Base-by-base conservation (phyloP, 331 rosid genomes). In the Quercus lobata region DNA sequence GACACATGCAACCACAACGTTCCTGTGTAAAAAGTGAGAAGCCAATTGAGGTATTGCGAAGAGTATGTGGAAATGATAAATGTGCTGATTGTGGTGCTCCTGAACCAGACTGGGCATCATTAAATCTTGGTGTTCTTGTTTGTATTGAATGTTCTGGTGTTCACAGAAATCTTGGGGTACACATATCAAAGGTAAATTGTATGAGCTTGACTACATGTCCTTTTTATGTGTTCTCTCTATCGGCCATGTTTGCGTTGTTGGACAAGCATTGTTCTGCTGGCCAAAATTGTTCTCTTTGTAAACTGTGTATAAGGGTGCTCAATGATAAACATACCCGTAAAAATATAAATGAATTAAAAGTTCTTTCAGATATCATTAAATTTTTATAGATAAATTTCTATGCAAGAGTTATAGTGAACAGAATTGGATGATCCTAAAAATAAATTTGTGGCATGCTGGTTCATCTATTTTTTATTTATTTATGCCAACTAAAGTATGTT, bases 121-220 rank as follows among this genome's bases (percentile, higher is more conserved):
- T 96, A 84, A 96, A 96, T 91, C 98, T 96, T 46, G 99, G 99
- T 6, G 97, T 96, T 83, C 99, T 96, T 82, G 98, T 96, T 82
- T 96, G 99, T 86, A 96, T 96, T 14, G 99, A 96, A 81, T 96
- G 99, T 80, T 96, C 98, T 76, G 99, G 98, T 65, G 99, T 96
- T 86, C 99, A 96, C 80, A 94, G 98, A 17, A 96, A 96, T 84
- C 98, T 96, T 63, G 99, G 99, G 78, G 99, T 96, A 54, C 98
- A 96, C 87, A 93, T 96, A 84, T 96, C 99, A 52, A 96, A 96
- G 99, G 99, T 93, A 83, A 61, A 52, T 77, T 56, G 32, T 70
- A 17, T 11, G 29, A 82, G 44, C 75, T 78, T 18, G 7, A n/a
- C 32, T 37, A 22, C 73, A 61, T 44, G 71, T 63, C 52, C 34